phyloP scores from a whole-genome alignment of 495 filamentous ascomycete species.

The Neurospora sp. region DNA sequence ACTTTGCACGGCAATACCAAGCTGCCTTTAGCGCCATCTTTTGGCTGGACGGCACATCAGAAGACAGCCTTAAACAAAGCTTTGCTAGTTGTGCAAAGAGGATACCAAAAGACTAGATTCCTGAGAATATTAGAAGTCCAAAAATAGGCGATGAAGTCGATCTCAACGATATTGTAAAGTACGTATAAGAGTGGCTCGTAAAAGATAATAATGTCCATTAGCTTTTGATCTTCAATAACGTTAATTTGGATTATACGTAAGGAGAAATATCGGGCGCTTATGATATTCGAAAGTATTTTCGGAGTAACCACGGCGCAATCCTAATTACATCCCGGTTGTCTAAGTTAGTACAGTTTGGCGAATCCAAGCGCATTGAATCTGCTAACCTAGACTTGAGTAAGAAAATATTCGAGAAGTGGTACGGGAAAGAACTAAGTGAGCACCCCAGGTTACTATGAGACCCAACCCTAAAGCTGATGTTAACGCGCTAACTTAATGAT shows the following conservation, averaged over 20 bases:
- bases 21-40: slow-evolving; percentile 16
- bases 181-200: slow-evolving; percentile 26
- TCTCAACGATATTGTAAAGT: slow-evolving; percentile 5
- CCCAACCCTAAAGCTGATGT: too few species aligned
- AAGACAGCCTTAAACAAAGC: slow-evolving; percentile 26
- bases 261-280: slow-evolving; percentile 17
- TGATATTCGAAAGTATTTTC: slow-evolving; percentile 27
- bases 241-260: slow-evolving; percentile 22
- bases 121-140: too few species aligned
- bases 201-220: slow-evolving; percentile 23
- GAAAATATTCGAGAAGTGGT: too few species aligned
- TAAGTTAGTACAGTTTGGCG: too few species aligned
- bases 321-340: slow-evolving; percentile 18
- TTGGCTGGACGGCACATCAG: slow-evolving; percentile 21
- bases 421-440: too few species aligned
- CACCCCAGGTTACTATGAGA: too few species aligned
- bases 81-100: slow-evolving; percentile 14
- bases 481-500: too few species aligned
- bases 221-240: slow-evolving; percentile 36
- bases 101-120: too few species aligned
- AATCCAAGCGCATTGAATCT: too few species aligned
- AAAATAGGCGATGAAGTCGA: too few species aligned
- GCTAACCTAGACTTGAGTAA: too few species aligned
- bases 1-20: slow-evolving; percentile 12
- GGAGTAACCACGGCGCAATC: slow-evolving; percentile 28